These are phyloP conservation scores for Zasmidium cellare DNA, from an alignment of 2,329 filamentous ascomycete species.

Conservation along the genomic window DNA sequence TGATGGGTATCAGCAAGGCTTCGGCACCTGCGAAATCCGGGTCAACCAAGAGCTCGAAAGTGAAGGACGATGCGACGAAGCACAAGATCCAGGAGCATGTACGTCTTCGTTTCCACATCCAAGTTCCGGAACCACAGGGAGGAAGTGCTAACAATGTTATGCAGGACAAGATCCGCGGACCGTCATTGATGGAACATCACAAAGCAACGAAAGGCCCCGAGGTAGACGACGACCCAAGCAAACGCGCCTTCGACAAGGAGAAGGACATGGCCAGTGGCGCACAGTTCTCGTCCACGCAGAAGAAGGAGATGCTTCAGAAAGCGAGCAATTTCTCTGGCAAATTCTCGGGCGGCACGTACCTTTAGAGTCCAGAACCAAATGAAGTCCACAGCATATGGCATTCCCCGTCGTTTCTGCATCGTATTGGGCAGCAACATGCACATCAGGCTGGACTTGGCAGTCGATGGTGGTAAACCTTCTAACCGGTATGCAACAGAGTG, in stretches of 20 bases:
- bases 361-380: conserved; percentile 40
- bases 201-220: conserved; percentile 51
- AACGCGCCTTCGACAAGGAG: conserved; percentile 82
- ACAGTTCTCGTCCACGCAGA: conserved; percentile 67
- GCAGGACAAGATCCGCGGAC: conserved; percentile 42
- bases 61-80: conserved; percentile 20
- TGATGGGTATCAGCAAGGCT: conserved; percentile 65
- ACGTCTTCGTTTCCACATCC: conserved; percentile 31
- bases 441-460: not conserved
- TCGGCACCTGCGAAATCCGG: conserved; percentile 7
- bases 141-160: conserved; percentile 27
- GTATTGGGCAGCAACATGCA: not conserved
- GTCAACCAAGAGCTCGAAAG: not conserved
- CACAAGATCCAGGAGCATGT: conserved; percentile 59
- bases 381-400: not conserved
- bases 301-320: conserved; percentile 74
- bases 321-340: conserved; percentile 78
- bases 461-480: not conserved
- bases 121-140: too few species aligned
- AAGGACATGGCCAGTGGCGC: conserved; percentile 86
- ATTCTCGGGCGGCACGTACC: conserved; percentile 71
- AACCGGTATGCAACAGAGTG: not conserved
- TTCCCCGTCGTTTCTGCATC: not conserved
- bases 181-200: conserved; percentile 50
- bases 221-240: conserved; percentile 82